These are phyloP conservation scores for Monosporascus cannonballus DNA, from an alignment of 2,329 filamentous ascomycete species.

Conservation along the genomic window DNA sequence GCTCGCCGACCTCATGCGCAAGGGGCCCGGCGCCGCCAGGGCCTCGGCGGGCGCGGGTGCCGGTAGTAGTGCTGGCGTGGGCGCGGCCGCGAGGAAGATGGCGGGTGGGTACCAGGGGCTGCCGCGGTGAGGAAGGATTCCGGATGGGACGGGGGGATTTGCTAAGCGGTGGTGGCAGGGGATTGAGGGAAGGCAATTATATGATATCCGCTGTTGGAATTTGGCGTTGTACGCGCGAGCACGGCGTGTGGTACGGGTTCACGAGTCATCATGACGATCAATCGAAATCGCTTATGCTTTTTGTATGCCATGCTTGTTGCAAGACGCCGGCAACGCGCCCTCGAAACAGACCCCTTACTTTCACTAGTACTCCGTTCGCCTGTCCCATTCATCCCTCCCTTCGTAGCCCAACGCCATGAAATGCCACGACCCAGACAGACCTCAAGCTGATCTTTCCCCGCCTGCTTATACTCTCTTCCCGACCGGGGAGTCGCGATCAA, in stretches of 20 bases:
- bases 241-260: not conserved
- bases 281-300: not conserved
- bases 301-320: not conserved
- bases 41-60: conserved; percentile 10
- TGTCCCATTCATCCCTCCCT: not conserved
- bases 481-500: not conserved
- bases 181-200: not conserved
- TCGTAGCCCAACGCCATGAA: conserved; percentile 13
- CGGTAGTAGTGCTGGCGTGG: conserved; percentile 1
- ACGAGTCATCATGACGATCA: not conserved
- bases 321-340: conserved; percentile 3
- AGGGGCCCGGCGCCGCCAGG: conserved; percentile 39
- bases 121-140: conserved; percentile 23
- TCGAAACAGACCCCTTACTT: too few relatives aligned
- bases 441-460: not conserved
- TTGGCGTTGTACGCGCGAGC: not conserved
- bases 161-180: not conserved
- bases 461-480: too few relatives aligned
- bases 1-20: conserved; percentile 62
- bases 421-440: conserved; percentile 15
- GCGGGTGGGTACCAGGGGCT: conserved; percentile 21
- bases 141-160: not conserved
- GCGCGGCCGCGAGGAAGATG: conserved; percentile 3
- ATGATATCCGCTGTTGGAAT: too few relatives aligned
- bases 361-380: too few relatives aligned